These are phyloP conservation scores for Hyphodiscus hymeniophilus DNA, from an alignment of 495 filamentous ascomycete species.

Conservation along the genomic window DNA sequence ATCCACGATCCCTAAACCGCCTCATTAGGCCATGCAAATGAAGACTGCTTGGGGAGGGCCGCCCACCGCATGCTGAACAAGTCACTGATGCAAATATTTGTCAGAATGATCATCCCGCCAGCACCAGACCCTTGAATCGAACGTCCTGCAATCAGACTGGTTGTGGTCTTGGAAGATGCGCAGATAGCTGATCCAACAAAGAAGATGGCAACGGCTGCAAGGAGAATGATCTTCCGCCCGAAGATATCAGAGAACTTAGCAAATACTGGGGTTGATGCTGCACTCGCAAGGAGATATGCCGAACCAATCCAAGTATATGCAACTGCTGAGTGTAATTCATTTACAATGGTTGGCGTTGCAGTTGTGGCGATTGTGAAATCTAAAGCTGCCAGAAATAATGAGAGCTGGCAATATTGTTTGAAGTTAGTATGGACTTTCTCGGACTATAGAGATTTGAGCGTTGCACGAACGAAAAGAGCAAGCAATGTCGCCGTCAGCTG, in stretches of 20 bases:
- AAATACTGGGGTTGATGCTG: constrained; percentile 44
- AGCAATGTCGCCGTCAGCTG: too few relatives aligned
- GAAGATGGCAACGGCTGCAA: constrained; percentile 66
- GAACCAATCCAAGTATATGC: constrained; percentile 61
- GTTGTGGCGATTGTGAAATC: constrained; percentile 56
- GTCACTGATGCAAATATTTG: constrained; percentile 70
- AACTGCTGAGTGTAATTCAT: constrained; percentile 45
- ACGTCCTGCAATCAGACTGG: constrained; percentile 63
- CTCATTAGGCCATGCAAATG: too few relatives aligned
- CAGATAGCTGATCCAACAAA: constrained; percentile 57
- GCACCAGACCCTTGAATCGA: constrained; percentile 67
- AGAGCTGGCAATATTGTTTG: constrained; percentile 15
- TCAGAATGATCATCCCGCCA: constrained; percentile 63
- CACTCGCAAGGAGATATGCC: constrained; percentile 43
- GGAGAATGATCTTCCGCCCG: constrained; percentile 63
- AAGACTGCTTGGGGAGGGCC: too few relatives aligned
- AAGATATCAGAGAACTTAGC: constrained; percentile 74
- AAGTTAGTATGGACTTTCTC: neutral
- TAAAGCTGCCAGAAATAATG: constrained; percentile 44
- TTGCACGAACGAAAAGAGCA: too few relatives aligned
- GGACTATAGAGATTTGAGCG: too few relatives aligned
- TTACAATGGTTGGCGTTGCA: constrained; percentile 47
- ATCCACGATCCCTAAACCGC: neutral
- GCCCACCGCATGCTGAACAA: constrained; percentile 27
- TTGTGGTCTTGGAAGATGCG: constrained; percentile 52